Base-by-base conservation (phyloP, 106 monocot genomes). In the Xerophyta viscosa region DNA sequence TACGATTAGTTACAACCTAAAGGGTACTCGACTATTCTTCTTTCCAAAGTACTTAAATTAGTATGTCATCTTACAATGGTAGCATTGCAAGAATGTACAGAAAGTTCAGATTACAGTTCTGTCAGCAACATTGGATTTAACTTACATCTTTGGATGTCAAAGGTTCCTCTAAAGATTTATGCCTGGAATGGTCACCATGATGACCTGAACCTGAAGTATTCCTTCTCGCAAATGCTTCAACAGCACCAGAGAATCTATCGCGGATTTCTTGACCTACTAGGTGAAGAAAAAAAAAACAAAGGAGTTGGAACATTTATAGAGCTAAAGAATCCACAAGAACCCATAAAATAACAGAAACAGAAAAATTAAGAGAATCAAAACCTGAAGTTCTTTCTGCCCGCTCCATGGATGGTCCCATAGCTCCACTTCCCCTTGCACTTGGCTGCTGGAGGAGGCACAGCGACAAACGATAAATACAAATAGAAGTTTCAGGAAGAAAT, bases 201-300 rank as follows among this genome's bases (percentile, higher is more conserved):
- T 66, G 66, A 37, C 76, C 73, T 48, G 73, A 56, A 50, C 72
- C 52, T n/a, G 72, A 56, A 41, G 24, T 46, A 43, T 69, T 67
- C 60, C 83, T 88, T 66, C 73, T 82, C 29, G 82, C 57, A 65
- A 88, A 79, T 46, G 79, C 76, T 67, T 88, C 83, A 47, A 88
- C 83, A 7, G 76, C 79, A 67, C 76, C 79, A 56, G 88, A 72
- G 52, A 83, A 83, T 46, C 70, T 75, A 57, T 88, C 79, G 17
- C 60, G 69, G 14, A 83, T 76, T 49, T 79, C 82, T 52, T 82
- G 82, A 24, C 82, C 75, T 27, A 66, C 78, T 88, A 27, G 20
- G 20, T 2, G 6, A 39, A 2, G 15, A 2, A 2, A 39, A 10
- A 39, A 2, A 15, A 12, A 12, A 39, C 6, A 39, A 39, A 39